Evolutionary conservation across 805 yeast genomes (phyloP).

Genomic region (Ogataea minuta): DNA sequence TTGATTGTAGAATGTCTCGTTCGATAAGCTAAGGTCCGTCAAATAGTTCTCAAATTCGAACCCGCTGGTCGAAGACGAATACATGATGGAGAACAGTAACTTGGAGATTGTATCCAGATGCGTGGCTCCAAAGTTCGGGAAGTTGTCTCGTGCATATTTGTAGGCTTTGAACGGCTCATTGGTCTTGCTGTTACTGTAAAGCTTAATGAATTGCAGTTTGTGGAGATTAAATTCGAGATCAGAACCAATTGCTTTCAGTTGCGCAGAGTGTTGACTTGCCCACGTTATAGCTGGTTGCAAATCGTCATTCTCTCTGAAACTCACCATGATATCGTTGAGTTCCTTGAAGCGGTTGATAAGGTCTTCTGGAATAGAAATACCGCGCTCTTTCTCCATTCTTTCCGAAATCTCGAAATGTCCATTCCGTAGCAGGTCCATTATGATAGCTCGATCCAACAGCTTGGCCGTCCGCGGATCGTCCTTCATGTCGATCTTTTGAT

Average conservation of each 20-base stretch:
- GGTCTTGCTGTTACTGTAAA: constrained; percentile 23
- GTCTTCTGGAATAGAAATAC: constrained; percentile 25
- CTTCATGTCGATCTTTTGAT: constrained; percentile 22
- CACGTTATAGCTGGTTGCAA: constrained; percentile 49
- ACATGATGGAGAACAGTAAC: constrained; percentile 40
- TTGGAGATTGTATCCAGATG: constrained; percentile 44
- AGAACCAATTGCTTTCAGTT: constrained; percentile 36
- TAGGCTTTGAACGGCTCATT: constrained; percentile 34
- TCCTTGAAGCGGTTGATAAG: constrained; percentile 38
- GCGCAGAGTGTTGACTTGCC: constrained; percentile 34
- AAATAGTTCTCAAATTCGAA: constrained; percentile 11
- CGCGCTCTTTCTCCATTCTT: constrained; percentile 32
- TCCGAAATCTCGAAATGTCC: constrained; percentile 30
- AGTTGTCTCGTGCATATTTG: constrained; percentile 43
- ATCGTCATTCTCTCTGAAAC: constrained; percentile 35
- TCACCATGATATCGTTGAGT: constrained; percentile 42
- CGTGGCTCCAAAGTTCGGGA: constrained; percentile 39
- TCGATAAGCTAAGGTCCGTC: constrained; percentile 7
- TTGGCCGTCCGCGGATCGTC: constrained; percentile 9
- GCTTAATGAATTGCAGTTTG: constrained; percentile 39
- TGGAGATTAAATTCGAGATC: constrained; percentile 47
- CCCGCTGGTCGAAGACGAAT: constrained; percentile 12
- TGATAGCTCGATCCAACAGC: constrained; percentile 29
- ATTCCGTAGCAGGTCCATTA: constrained; percentile 32
- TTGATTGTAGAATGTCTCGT: constrained; percentile 22